Conservation (phyloP, 768 basidiomycete genomes). For the Suillus subluteus region DNA sequence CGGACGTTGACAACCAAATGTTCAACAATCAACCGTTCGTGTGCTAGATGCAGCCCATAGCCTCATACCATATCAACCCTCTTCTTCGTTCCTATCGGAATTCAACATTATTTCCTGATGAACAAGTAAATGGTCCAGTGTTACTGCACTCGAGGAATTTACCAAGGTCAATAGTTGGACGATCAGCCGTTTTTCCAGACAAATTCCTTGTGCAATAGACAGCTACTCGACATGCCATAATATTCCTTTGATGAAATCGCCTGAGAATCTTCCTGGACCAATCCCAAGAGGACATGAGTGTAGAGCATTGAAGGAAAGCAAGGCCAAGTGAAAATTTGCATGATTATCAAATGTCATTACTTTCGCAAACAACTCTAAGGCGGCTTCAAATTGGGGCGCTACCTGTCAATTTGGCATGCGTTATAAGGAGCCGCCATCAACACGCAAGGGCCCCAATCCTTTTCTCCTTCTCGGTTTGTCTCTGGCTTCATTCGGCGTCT, state of each 20-base stretch:
- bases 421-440: slow-evolving; percentile 12
- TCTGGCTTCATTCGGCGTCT: slow-evolving; percentile 57
- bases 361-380: slow-evolving; percentile 4
- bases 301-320: not conserved
- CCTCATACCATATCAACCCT: no score
- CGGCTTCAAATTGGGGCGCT: slow-evolving; percentile 1
- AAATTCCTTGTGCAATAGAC: not conserved
- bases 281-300: not conserved
- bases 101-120: no score
- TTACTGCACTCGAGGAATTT: not conserved
- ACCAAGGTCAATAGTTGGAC: not conserved
- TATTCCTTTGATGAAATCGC: not conserved
- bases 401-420: slow-evolving; percentile 3
- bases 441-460: slow-evolving; percentile 59
- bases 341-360: slow-evolving; percentile 5
- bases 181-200: not conserved
- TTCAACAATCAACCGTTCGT: not conserved
- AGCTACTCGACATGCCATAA: not conserved
- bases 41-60: not conserved
- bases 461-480: slow-evolving; percentile 61
- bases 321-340: not conserved
- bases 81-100: no score
- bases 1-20: no score
- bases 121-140: not conserved
- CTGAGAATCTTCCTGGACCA: not conserved